phyloP scores from a whole-genome alignment of 352 stramenopile genomes.

The Globisporangium spinosum region DNA sequence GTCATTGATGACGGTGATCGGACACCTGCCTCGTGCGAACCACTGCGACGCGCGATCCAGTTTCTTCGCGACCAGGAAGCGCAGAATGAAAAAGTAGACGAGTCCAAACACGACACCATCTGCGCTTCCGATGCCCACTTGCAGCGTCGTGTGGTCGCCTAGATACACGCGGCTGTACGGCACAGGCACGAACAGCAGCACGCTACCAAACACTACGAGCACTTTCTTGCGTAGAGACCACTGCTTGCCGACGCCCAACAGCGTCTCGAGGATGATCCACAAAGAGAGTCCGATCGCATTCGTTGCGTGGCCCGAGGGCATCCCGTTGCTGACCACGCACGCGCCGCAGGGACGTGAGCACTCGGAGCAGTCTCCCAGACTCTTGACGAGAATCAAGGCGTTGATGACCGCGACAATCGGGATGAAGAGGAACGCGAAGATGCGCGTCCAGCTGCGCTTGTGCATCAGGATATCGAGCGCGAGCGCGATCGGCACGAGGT shows the following conservation, averaged over 20 bases:
- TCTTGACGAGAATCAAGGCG: slow-evolving; percentile 31
- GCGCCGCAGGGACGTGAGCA: slow-evolving; percentile 44
- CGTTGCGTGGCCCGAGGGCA: slow-evolving; percentile 53
- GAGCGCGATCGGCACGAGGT: slow-evolving; percentile 37
- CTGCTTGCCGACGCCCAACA: slow-evolving; percentile 29
- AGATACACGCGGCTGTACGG: slow-evolving; percentile 60
- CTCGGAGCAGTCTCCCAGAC: slow-evolving; percentile 38
- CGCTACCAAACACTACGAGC: slow-evolving; percentile 1
- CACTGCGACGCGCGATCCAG: slow-evolving; percentile 8
- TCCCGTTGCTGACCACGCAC: slow-evolving; percentile 44
- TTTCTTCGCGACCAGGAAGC: slow-evolving; percentile 29
- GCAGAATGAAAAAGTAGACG: slow-evolving; percentile 43
- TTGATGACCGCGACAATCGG: slow-evolving; percentile 44
- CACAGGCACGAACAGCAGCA: slow-evolving; percentile 41
- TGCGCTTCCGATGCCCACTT: slow-evolving; percentile 40
- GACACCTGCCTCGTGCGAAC: not conserved
- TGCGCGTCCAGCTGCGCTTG: slow-evolving; percentile 36
- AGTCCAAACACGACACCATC: slow-evolving; percentile 36
- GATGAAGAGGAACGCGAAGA: slow-evolving; percentile 52
- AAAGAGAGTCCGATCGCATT: slow-evolving; percentile 48
- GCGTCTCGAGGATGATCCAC: slow-evolving; percentile 44
- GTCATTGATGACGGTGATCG: not conserved
- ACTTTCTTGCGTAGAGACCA: slow-evolving; percentile 22
- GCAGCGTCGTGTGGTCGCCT: slow-evolving; percentile 49
- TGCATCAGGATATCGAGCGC: slow-evolving; percentile 42